Conservation (phyloP, 2,329 filamentous ascomycete species). For the Mycocentrospora acerina region DNA sequence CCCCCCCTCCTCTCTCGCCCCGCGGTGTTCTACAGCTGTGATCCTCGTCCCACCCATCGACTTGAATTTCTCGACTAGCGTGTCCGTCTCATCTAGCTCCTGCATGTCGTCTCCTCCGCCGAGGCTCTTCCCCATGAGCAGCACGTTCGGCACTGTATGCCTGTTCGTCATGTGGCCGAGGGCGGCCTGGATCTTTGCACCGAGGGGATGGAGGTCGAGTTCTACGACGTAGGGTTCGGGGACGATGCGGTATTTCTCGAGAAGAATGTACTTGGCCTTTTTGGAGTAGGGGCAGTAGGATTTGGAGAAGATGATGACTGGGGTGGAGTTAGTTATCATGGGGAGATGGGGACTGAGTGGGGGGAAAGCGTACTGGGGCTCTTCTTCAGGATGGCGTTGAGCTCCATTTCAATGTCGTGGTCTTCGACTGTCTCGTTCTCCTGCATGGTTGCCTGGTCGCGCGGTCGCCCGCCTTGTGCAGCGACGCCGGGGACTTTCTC, state of each 20-base stretch:
- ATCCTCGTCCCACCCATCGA: slow-evolving; percentile 71
- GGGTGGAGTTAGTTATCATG: slow-evolving; percentile 8
- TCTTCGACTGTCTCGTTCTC: slow-evolving; percentile 59
- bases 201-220: slow-evolving; percentile 79
- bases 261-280: slow-evolving; percentile 79
- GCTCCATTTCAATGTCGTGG: slow-evolving; percentile 66
- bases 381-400: slow-evolving; percentile 79
- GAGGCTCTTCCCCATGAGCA: slow-evolving; percentile 84
- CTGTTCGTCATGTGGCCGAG: slow-evolving; percentile 75
- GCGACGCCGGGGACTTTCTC: slow-evolving; percentile 46
- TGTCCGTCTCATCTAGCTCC: slow-evolving; percentile 62
- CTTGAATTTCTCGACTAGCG: slow-evolving; percentile 70
- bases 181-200: slow-evolving; percentile 68
- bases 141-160: slow-evolving; percentile 85
- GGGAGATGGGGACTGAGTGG: neutral
- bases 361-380: slow-evolving; percentile 65
- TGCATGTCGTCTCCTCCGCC: slow-evolving; percentile 87
- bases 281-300: slow-evolving; percentile 86
- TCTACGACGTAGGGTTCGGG: slow-evolving; percentile 87
- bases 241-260: slow-evolving; percentile 80
- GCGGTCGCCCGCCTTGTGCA: slow-evolving; percentile 46
- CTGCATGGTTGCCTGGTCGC: slow-evolving; percentile 43
- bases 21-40: slow-evolving; percentile 31
- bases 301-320: slow-evolving; percentile 96
- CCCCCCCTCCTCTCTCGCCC: slow-evolving; percentile 2